Evolutionary conservation across 1,284 basidiomycete genomes (phyloP).

Genomic region (Ceratobasidium theobromae): DNA sequence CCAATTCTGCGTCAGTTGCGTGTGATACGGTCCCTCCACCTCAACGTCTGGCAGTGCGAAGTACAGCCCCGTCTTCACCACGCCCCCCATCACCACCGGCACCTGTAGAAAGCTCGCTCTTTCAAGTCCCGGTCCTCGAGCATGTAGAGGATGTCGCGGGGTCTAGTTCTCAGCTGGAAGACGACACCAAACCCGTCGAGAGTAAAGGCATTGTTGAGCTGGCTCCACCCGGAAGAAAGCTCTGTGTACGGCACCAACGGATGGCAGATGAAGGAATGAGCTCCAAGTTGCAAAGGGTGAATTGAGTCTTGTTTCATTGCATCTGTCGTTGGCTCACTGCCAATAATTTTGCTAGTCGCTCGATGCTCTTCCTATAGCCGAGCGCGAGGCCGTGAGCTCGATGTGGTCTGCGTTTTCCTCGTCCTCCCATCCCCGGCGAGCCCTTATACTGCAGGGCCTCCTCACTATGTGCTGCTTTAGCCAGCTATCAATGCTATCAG

Average conservation of each 20-base stretch:
- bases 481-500: slow-evolving; percentile 94
- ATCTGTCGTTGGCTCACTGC: background rate
- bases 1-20: background rate
- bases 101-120: slow-evolving; percentile 40
- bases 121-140: slow-evolving; percentile 2
- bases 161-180: background rate
- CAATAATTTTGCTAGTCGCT: slow-evolving; percentile 64
- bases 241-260: slow-evolving; percentile 89
- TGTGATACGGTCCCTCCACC: slow-evolving; percentile 12
- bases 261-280: slow-evolving; percentile 98
- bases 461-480: slow-evolving; percentile 99
- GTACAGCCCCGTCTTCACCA: slow-evolving; percentile 6
- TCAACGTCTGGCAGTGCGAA: slow-evolving; percentile 5
- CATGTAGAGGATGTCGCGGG: background rate
- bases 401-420: slow-evolving; percentile 98
- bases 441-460: slow-evolving; percentile 93
- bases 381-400: slow-evolving; percentile 86
- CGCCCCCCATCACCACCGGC: slow-evolving; percentile 43
- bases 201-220: slow-evolving; percentile 36
- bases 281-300: slow-evolving; percentile 87
- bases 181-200: too few species aligned
- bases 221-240: slow-evolving; percentile 60
- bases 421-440: slow-evolving; percentile 85
- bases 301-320: slow-evolving; percentile 39
- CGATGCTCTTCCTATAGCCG: slow-evolving; percentile 85